These are phyloP conservation scores for Wickerhamiella sergipiensis DNA, from an alignment of 805 yeast genomes.

Conservation along the genomic window DNA sequence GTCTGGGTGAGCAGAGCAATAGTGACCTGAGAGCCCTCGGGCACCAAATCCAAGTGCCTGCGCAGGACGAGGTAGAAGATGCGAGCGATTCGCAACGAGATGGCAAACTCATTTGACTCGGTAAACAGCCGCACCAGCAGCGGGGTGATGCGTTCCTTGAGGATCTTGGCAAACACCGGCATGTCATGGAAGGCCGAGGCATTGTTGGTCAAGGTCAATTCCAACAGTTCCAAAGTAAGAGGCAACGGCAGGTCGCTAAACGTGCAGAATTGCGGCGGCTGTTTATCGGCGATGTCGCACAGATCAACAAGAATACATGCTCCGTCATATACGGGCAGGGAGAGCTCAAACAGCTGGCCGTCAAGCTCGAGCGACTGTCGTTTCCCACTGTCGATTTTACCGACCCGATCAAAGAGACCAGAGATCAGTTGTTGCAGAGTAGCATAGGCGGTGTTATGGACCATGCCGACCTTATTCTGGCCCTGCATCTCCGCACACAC, in stretches of 20 bases:
- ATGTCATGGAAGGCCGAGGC: conserved; percentile 40
- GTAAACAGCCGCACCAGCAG: conserved; percentile 55
- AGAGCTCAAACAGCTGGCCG: conserved; percentile 30
- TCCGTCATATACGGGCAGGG: conserved; percentile 52
- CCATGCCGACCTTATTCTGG: conserved; percentile 58
- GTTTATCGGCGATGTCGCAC: conserved; percentile 50
- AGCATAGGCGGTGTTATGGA: conserved; percentile 82
- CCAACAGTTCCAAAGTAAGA: conserved; percentile 71
- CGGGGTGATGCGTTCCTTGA: conserved; percentile 63
- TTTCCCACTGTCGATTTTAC: conserved; percentile 17
- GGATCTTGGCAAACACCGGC: conserved; percentile 48
- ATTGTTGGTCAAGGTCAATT: conserved; percentile 60
- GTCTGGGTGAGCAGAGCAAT: conserved; percentile 61
- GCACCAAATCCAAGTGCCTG: conserved; percentile 47
- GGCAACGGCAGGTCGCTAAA: conserved; percentile 41
- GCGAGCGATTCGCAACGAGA: conserved; percentile 63
- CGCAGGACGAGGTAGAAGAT: conserved; percentile 48
- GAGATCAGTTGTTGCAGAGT: conserved; percentile 77
- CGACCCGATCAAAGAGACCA: conserved; percentile 58
- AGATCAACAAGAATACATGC: conserved; percentile 57
- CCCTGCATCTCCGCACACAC: conserved; percentile 64
- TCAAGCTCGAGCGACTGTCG: conserved; percentile 26
- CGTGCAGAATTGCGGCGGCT: conserved; percentile 40
- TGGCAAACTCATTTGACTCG: conserved; percentile 42
- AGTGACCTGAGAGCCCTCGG: conserved; percentile 70